Conservation (phyloP, 805 yeast species). For the Candida namnaoensis region DNA sequence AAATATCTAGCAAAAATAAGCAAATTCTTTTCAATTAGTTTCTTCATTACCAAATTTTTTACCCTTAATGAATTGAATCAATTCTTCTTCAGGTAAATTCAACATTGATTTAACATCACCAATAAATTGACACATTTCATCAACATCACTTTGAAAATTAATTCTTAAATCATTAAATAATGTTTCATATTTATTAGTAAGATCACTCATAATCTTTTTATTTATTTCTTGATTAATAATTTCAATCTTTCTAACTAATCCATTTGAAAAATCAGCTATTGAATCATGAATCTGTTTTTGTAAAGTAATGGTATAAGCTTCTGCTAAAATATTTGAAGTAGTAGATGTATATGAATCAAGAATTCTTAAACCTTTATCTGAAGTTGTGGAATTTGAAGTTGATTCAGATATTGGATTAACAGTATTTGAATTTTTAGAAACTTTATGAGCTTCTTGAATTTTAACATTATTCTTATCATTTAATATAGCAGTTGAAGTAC, state of each 20-base stretch:
- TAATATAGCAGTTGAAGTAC: background rate
- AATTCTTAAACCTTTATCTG: too few species aligned
- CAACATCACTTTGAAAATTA: constrained; percentile 27
- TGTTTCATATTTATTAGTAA: constrained; percentile 24
- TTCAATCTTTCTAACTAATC: constrained; percentile 22
- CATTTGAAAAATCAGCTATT: constrained; percentile 23
- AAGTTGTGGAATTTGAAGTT: background rate
- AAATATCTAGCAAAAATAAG: too few species aligned
- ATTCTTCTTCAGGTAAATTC: constrained; percentile 25
- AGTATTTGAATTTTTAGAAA: too few species aligned
- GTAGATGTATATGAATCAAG: constrained; percentile 1
- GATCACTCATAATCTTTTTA: constrained; percentile 21
- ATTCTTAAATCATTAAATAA: constrained; percentile 22
- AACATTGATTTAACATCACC: constrained; percentile 25
- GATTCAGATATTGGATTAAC: too few species aligned
- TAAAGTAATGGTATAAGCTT: constrained; percentile 24
- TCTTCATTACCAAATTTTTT: constrained; percentile 9
- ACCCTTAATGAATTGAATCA: constrained; percentile 18
- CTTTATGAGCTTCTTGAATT: too few species aligned
- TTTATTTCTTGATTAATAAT: constrained; percentile 28
- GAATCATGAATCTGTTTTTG: constrained; percentile 28
- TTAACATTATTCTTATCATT: too few species aligned
- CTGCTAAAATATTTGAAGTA: constrained; percentile 5
- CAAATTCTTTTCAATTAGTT: background rate
- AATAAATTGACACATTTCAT: constrained; percentile 24